Evolutionary conservation across 139 green algal species (phyloP), one percentile per base, ranked within the genome.

Genomic region (Diplosphaera chodatii): DNA sequence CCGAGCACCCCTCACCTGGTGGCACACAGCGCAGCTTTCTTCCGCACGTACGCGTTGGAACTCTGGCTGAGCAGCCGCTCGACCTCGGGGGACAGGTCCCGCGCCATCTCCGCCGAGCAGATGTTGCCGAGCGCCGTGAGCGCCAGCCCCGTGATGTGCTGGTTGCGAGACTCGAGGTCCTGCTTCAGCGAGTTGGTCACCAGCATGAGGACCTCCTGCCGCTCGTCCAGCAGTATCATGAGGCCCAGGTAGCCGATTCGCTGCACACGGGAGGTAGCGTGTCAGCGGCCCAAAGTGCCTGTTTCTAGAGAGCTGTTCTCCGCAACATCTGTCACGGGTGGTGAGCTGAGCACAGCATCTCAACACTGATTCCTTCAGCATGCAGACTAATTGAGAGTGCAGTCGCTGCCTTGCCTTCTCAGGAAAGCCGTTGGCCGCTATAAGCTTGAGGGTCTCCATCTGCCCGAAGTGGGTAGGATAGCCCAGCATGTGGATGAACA

Each of bases 401-500:
- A n/a, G n/a, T n/a, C n/a, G n/a, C n/a, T n/a, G n/a, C 32, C 67
- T 4, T 31, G 93, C 91, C 86, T 98, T 98, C 41, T 97, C 91
- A 5, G 90, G 80, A 56, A 95, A 98, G 23, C 82, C 83, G 29
- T 69, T 75, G 29, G 81, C 83, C 62, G 93, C 91, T 33, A 97
- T 96, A 1, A 99, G 87, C 82, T 98, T 98, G 21, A 99, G 81
- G 20, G 93, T 98, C 83, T 99, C 96, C 94, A 99, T 99, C 86
- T 99, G 96, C 0, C 96, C 96, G 79, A 98, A 99, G 80, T 99
- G 96, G 4, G 95, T 98, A 8, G 95, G 92, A 73, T 99, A 98
- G 23, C 96, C 96, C 63, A 99, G 87, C 95, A 99, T 99, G 85
- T 99, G 96, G 33, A 99, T 97, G 77, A 96, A 99, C 94, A 99